Evolutionary conservation across 2,329 filamentous ascomycete species (phyloP), one percentile per base, ranked within the genome.

Genomic region (Incumbomyces lentus): DNA sequence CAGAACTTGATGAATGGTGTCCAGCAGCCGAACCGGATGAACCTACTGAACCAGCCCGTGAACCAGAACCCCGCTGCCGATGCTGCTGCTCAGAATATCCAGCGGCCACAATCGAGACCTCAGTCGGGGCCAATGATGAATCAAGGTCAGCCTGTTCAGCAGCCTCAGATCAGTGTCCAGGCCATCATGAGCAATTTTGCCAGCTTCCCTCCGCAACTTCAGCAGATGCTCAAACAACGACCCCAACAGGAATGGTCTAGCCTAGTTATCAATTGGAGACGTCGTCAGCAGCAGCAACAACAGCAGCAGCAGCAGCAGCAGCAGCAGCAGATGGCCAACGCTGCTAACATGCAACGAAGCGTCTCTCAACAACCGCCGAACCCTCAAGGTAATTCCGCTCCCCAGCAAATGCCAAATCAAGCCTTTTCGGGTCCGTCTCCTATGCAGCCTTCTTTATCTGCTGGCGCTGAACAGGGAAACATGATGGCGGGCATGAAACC

Each of bases 21-120:
- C 69, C 48, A 62, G 47, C 51, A 61, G 14, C 64, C 68, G 47
- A 55, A 63, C 33, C 61, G 63, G 14, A 65, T 68, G 61, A 55
- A 65, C 11, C 68, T 67, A 62, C 52, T 69, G 45, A 70, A 68
- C 49, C 66, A 66, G 30, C 66, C 66, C 1, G 62, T 68, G 52
- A 59, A 62, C 2, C 59, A 62, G 10, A 52, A 50, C 35, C 43
- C 50, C 16, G 43, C 50, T 6, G 52, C 49, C 11, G 36, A 49
- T 2, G 55, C 50, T 47, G 49, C 53, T 14, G 49, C 51, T 33
- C 48, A 46, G 16, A 43, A 43, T 19, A 40, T 46, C 13, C 35
- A 49, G 11, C 48, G 52, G 1, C 52, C 52, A 14, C 39, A 45
- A 2, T 55, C 55, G n/a, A 46, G 51, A 40, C 55, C 55, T 11